Evolutionary conservation across 768 basidiomycete species (phyloP).

Genomic region (Lentinus tigrinus): DNA sequence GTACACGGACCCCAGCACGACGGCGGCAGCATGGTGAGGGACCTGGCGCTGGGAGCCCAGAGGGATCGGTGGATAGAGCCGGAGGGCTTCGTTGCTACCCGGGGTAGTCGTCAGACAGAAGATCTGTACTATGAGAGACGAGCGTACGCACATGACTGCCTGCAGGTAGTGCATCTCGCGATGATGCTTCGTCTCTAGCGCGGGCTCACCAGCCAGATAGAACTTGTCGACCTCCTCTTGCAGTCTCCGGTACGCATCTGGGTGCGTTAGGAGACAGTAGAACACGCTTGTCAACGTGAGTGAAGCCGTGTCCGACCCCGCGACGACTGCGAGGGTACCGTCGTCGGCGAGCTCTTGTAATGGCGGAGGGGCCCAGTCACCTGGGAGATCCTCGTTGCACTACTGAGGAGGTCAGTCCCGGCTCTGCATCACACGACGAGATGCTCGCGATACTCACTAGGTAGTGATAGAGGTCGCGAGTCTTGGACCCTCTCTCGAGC

Average conservation of each 20-base stretch:
- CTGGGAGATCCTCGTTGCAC: constrained; percentile 20
- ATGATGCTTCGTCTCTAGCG: constrained; percentile 18
- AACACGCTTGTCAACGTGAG: constrained; percentile 25
- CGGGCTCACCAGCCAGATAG: constrained; percentile 21
- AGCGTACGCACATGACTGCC: constrained; percentile 31
- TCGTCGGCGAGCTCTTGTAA: constrained; percentile 10
- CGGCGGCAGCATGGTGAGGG: constrained; percentile 27
- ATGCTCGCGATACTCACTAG: constrained; percentile 37
- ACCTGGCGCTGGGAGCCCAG: constrained; percentile 39
- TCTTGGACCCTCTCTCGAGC: constrained; percentile 18
- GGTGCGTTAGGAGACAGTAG: constrained; percentile 23
- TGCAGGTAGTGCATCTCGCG: constrained; percentile 32
- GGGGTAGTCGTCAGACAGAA: constrained; percentile 24
- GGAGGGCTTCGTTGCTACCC: constrained; percentile 43
- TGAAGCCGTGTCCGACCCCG: constrained; percentile 31
- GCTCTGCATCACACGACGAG: too few species aligned
- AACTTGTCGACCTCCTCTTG: constrained; percentile 25
- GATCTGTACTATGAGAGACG: constrained; percentile 9
- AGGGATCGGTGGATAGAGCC: constrained; percentile 42
- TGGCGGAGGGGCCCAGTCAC: background rate
- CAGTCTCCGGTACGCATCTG: constrained; percentile 20
- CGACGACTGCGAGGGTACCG: constrained; percentile 26
- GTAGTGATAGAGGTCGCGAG: constrained; percentile 41
- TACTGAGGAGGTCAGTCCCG: background rate
- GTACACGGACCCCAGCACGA: constrained; percentile 33